A percentile compares a stretch with the other conserved stretches of the same genome.
These are phyloP conservation scores for Hansenula lynferdii DNA, from an alignment of 1,139 yeast genomes.

Conservation along the genomic window DNA sequence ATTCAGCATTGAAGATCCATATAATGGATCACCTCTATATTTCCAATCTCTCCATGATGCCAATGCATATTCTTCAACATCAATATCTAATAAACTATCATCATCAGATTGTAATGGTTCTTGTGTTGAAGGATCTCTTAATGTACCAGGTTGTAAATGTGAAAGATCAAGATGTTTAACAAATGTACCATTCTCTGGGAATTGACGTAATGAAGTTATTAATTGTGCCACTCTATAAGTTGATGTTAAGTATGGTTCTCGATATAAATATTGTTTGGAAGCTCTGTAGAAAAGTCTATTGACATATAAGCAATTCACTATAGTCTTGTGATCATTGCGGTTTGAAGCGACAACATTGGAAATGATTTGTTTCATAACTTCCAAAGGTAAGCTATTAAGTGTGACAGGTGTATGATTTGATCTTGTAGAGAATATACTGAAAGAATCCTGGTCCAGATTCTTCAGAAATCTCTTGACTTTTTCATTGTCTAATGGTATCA, in stretches of 20 bases:
- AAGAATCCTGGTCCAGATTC: conserved; percentile 17
- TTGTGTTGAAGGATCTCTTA: conserved; percentile 26
- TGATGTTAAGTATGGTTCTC: conserved; percentile 50
- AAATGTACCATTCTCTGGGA: conserved; percentile 48
- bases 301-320: conserved; percentile 43
- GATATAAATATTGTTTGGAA: conserved; percentile 52
- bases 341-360: too few species aligned
- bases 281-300: conserved; percentile 44
- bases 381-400: conserved; percentile 24
- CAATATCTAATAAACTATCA: background rate
- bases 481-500: conserved; percentile 11
- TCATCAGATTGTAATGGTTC: conserved; percentile 13
- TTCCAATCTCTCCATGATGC: conserved; percentile 95
- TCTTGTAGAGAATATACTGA: conserved; percentile 15
- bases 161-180: conserved; percentile 59
- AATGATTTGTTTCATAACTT: conserved; percentile 24
- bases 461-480: conserved; percentile 21
- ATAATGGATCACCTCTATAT: conserved; percentile 63
- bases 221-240: conserved; percentile 78
- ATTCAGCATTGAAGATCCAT: conserved; percentile 34
- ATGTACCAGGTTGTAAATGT: conserved; percentile 39
- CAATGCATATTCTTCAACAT: conserved; percentile 24
- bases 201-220: conserved; percentile 54
- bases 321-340: conserved; percentile 25
- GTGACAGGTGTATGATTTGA: conserved; percentile 4